phyloP scores from a whole-genome alignment of 805 yeast genomes.

The Kuraishia hungarica region DNA sequence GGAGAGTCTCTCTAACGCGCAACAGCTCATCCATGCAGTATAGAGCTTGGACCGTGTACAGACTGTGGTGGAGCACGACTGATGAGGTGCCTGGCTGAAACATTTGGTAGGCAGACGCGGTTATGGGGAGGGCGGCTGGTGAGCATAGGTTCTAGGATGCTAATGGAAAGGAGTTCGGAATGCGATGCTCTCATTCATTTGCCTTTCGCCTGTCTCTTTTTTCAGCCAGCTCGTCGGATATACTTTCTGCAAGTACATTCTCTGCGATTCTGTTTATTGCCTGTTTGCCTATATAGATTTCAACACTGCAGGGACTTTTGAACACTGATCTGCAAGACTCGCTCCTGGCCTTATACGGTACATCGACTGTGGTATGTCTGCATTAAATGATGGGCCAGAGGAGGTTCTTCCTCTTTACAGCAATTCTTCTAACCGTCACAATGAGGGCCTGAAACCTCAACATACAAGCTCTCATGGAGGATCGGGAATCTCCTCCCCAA shows the following conservation, averaged over 20 bases:
- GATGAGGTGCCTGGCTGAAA: not conserved
- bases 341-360: no score
- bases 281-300: no score
- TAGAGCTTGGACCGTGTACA: not conserved
- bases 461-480: not conserved
- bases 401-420: not conserved
- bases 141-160: no score
- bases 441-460: not conserved
- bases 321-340: not conserved
- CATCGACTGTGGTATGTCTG: not conserved
- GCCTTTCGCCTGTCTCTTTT: no score
- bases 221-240: no score
- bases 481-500: not conserved
- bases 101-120: not conserved
- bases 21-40: no score
- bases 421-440: not conserved
- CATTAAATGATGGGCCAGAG: not conserved
- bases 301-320: no score
- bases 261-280: no score
- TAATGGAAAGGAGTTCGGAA: not conserved
- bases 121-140: not conserved
- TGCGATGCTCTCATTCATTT: no score
- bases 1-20: no score
- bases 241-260: no score
- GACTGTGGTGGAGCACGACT: no score